Evolutionary conservation across 768 basidiomycete species (phyloP).

Genomic region (Pleurotus pulmonarius): DNA sequence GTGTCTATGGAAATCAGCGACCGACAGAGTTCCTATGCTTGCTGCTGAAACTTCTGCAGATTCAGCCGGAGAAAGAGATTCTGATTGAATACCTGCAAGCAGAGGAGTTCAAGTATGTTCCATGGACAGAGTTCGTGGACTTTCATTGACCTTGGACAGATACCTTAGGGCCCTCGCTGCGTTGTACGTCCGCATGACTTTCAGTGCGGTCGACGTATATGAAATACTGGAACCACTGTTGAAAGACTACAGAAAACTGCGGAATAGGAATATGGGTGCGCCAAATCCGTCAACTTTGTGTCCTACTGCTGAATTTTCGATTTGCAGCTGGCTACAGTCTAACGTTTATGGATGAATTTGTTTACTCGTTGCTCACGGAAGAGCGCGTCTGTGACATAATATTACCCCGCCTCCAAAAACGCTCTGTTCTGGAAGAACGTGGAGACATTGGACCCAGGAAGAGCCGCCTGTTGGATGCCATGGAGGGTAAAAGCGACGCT

Average conservation of each 20-base stretch:
- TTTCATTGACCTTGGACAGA: conserved; percentile 34
- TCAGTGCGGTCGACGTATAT: conserved; percentile 85
- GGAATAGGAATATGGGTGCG: conserved; percentile 76
- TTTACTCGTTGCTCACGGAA: conserved; percentile 77
- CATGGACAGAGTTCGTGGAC: background rate
- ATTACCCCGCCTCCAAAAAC: conserved; percentile 82
- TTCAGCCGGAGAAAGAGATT: conserved; percentile 98
- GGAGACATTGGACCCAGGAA: conserved; percentile 84
- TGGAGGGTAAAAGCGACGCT: conserved; percentile 69
- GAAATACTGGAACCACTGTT: conserved; percentile 91
- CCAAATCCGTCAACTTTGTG: background rate
- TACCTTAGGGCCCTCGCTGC: conserved; percentile 92
- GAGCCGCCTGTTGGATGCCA: conserved; percentile 82
- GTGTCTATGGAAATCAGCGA: conserved; percentile 92
- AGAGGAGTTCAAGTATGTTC: conserved; percentile 94
- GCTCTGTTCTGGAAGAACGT: conserved; percentile 86
- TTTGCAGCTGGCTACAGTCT: conserved; percentile 76
- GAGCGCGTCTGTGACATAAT: conserved; percentile 97
- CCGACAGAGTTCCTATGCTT: conserved; percentile 94
- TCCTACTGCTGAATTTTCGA: conserved; percentile 1
- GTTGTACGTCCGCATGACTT: conserved; percentile 94
- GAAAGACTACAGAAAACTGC: conserved; percentile 90
- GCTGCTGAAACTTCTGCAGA: conserved; percentile 89
- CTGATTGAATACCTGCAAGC: conserved; percentile 91
- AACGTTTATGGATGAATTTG: conserved; percentile 89